Percentiles rank a stretch among this genome's conserved stretches.
Conservation (phyloP, 345 rosid species). For the Euphorbia pulcherrima region DNA sequence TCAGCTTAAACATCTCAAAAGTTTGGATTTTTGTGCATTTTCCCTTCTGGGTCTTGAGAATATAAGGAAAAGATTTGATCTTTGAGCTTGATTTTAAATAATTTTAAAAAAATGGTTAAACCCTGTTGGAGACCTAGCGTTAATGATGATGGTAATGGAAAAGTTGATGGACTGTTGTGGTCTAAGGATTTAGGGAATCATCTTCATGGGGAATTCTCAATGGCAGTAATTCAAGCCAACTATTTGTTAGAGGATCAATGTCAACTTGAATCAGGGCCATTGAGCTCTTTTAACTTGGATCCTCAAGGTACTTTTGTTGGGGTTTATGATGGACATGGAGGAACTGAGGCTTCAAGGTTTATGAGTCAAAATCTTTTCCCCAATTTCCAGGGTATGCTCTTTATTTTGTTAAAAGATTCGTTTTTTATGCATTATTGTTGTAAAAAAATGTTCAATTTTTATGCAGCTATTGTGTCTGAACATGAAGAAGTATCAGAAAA, state of each 20-base stretch:
- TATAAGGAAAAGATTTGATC: background rate
- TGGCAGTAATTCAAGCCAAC: constrained; percentile 86
- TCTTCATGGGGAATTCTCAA: constrained; percentile 63
- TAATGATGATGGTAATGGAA: constrained; percentile 35
- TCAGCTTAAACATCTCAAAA: constrained; percentile 22
- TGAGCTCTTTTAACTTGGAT: constrained; percentile 36
- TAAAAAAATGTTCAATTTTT: background rate
- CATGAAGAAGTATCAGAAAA: constrained; percentile 41
- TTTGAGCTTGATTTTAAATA: constrained; percentile 3
- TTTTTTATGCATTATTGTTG: background rate
- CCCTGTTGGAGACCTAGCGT: constrained; percentile 57
- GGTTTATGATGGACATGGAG: constrained; percentile 86
- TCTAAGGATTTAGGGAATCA: constrained; percentile 61
- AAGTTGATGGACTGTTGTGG: constrained; percentile 64
- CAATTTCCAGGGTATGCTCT: constrained; percentile 56
- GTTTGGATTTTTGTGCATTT: constrained; percentile 16
- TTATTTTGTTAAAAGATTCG: background rate
- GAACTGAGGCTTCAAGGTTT: constrained; percentile 67
- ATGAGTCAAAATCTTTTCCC: constrained; percentile 50
- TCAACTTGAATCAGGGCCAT: constrained; percentile 82
- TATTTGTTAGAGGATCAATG: constrained; percentile 65
- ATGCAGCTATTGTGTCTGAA: constrained; percentile 53
- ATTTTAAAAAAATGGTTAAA: constrained; percentile 46
- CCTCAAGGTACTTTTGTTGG: constrained; percentile 69
- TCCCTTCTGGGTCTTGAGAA: constrained; percentile 19